These are phyloP conservation scores for Miscanthus lutarioriparius DNA, from an alignment of 176 grass and related monocot genomes.

Conservation along the genomic window DNA sequence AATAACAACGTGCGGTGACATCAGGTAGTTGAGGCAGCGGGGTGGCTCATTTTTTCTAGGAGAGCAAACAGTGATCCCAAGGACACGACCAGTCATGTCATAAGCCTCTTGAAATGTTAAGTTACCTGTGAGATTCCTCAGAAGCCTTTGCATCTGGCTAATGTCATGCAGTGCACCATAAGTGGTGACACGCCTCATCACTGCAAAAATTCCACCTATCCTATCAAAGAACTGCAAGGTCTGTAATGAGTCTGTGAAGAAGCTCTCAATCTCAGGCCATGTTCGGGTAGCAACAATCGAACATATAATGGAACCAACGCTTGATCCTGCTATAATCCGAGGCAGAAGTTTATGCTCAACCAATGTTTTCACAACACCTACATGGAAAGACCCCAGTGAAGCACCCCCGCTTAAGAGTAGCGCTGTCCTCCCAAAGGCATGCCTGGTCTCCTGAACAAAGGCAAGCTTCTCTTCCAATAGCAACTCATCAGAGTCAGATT, in stretches of 20 bases:
- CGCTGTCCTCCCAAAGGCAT: slow-evolving; percentile 93
- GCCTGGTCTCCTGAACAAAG: slow-evolving; percentile 96
- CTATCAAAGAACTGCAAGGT: slow-evolving; percentile 83
- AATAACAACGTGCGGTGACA: slow-evolving; percentile 91
- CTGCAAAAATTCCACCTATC: slow-evolving; percentile 83
- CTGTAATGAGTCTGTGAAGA: slow-evolving; percentile 81
- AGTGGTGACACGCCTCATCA: slow-evolving; percentile 75
- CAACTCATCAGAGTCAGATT: slow-evolving; percentile 80
- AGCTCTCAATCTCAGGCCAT: slow-evolving; percentile 92
- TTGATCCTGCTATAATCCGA: slow-evolving; percentile 94
- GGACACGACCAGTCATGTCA: slow-evolving; percentile 88
- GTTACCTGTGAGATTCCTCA: slow-evolving; percentile 92
- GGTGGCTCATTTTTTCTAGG: slow-evolving; percentile 92
- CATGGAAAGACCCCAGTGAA: slow-evolving; percentile 90
- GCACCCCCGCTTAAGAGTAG: slow-evolving; percentile 92
- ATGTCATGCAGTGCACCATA: slow-evolving; percentile 94
- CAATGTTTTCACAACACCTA: slow-evolving; percentile 91
- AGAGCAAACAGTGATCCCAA: slow-evolving; percentile 94
- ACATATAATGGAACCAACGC: slow-evolving; percentile 93
- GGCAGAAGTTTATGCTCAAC: slow-evolving; percentile 90
- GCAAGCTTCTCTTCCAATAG: slow-evolving; percentile 92
- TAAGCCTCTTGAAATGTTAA: slow-evolving; percentile 99
- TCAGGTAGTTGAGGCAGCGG: slow-evolving; percentile 91
- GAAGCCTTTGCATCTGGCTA: slow-evolving; percentile 81
- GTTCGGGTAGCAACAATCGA: slow-evolving; percentile 78